Evolutionary conservation across 345 rosid species (phyloP).

Genomic region (Acer campestre): DNA sequence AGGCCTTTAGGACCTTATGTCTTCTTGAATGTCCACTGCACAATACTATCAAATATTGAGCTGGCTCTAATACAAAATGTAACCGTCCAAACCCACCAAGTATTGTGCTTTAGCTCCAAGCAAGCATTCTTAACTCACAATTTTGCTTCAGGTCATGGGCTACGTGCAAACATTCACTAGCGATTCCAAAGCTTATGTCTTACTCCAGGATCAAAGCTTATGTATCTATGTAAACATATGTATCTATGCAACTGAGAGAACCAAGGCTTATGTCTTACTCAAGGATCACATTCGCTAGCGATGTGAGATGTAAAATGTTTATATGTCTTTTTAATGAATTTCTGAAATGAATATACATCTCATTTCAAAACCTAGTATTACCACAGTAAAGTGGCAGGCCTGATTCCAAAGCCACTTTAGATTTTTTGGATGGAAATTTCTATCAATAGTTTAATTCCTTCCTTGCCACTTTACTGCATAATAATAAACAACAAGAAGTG

Average conservation of each 20-base stretch:
- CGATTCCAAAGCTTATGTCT: no score
- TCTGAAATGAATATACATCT: neutral
- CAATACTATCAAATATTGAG: no score
- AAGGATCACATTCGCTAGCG: neutral
- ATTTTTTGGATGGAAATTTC: neutral
- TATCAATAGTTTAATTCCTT: neutral
- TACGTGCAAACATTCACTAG: neutral
- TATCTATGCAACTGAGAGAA: neutral
- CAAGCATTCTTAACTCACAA: neutral
- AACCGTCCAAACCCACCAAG: no score
- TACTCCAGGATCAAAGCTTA: no score
- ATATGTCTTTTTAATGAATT: neutral
- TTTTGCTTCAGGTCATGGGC: neutral
- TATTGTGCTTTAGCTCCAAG: no score
- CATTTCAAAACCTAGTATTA: neutral
- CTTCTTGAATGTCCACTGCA: no score
- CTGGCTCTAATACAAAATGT: no score
- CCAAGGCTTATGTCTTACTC: neutral
- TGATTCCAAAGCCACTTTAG: neutral
- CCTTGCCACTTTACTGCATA: neutral
- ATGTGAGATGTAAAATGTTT: neutral
- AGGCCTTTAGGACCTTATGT: no score
- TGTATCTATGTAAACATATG: no score
- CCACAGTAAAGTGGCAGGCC: neutral
- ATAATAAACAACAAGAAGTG: neutral